These are phyloP conservation scores for Citrus inodora DNA, from an alignment of 345 rosid species.

Conservation along the genomic window DNA sequence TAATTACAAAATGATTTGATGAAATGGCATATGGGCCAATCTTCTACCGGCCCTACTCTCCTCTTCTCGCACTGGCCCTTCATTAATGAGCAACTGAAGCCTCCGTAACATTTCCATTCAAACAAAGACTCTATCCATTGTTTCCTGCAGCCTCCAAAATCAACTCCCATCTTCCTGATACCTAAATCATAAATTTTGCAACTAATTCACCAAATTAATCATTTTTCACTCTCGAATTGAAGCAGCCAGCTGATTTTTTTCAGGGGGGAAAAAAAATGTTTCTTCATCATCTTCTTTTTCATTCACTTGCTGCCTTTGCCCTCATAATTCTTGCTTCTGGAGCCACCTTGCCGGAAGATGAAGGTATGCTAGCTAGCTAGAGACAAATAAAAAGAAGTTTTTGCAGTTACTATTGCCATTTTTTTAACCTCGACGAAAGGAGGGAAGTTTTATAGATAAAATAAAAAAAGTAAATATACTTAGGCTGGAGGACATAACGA, in stretches of 20 bases:
- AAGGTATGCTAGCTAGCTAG: constrained; percentile 21
- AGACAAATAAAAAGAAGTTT: not conserved
- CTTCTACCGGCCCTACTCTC: not conserved
- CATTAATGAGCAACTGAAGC: too few relatives aligned
- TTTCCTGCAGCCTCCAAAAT: not conserved
- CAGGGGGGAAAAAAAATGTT: not conserved
- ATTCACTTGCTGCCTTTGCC: constrained; percentile 14
- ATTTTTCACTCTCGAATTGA: not conserved
- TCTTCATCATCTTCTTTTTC: constrained; percentile 6
- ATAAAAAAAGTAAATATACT: too few relatives aligned
- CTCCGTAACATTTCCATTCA: too few relatives aligned
- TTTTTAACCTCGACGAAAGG: too few relatives aligned
- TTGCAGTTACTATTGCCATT: not conserved
- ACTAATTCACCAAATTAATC: not conserved
- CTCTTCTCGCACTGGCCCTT: not conserved
- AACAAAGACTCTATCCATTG: not conserved
- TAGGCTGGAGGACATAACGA: too few relatives aligned
- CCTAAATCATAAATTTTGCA: not conserved
- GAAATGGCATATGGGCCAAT: not conserved
- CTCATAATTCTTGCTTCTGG: constrained; percentile 20
- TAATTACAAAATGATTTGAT: not conserved
- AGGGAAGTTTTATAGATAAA: too few relatives aligned
- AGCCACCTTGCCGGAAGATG: constrained; percentile 26
- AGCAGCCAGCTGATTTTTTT: not conserved
- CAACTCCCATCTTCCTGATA: not conserved